Percentiles rank a stretch among this genome's conserved stretches.
phyloP scores from a whole-genome alignment of 2,329 filamentous ascomycete species.

The Lachnellula subtilissima region DNA sequence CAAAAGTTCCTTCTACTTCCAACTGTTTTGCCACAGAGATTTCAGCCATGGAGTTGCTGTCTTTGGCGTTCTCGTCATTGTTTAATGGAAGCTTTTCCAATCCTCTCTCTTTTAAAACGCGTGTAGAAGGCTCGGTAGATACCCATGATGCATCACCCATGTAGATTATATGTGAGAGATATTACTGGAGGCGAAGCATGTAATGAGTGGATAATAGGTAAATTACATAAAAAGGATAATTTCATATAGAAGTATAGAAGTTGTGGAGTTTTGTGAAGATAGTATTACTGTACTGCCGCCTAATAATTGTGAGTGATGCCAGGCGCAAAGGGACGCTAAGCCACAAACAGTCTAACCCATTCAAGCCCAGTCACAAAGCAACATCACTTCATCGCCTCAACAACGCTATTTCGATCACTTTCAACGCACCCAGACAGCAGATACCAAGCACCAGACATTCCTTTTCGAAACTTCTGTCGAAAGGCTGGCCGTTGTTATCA shows the following conservation, averaged over 20 bases:
- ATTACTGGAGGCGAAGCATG: not conserved
- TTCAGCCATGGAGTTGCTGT: not conserved
- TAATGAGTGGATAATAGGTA: not conserved
- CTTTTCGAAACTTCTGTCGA: not conserved
- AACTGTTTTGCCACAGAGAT: slow-evolving; percentile 1
- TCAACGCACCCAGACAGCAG: not conserved
- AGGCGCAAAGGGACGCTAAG: not conserved
- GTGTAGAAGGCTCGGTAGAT: slow-evolving; percentile 15
- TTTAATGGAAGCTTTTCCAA: not conserved
- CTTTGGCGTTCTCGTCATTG: not conserved
- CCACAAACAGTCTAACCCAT: not conserved
- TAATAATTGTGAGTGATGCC: not conserved
- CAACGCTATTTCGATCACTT: not conserved
- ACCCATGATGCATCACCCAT: slow-evolving; percentile 14
- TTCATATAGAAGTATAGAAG: not conserved
- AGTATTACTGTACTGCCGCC: not conserved
- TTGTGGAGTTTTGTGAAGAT: not conserved
- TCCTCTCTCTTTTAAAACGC: slow-evolving; percentile 9
- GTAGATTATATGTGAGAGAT: not conserved
- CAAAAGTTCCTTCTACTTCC: slow-evolving; percentile 13
- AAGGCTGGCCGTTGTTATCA: slow-evolving; percentile 1
- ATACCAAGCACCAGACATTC: not conserved
- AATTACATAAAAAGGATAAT: not conserved
- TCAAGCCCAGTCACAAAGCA: not conserved
- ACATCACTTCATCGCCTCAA: not conserved